A percentile compares a stretch with the other conserved stretches of the same genome.
Evolutionary conservation across 345 rosid species (phyloP).

Genomic region (Pistacia atlantica): DNA sequence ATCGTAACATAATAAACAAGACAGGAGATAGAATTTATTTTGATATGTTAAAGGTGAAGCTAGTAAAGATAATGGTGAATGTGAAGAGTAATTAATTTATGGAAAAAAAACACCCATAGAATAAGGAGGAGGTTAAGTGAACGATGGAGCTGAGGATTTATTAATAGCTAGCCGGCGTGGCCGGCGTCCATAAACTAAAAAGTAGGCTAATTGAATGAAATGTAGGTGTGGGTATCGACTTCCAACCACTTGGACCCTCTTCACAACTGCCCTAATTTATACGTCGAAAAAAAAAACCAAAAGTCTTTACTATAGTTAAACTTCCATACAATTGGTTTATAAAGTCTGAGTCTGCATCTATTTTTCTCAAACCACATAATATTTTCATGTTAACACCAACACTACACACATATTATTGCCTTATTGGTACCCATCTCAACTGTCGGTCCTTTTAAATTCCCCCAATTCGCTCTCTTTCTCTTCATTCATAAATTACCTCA

Average conservation of each 20-base stretch:
- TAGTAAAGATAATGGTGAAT: too few relatives aligned
- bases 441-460: constrained; percentile 32
- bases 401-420: constrained; percentile 26
- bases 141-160: neutral
- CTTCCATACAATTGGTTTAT: neutral
- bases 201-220: constrained; percentile 65
- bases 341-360: neutral
- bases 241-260: constrained; percentile 57
- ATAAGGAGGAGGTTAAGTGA: too few relatives aligned
- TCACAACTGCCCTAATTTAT: constrained; percentile 38
- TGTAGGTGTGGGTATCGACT: constrained; percentile 38
- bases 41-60: too few relatives aligned
- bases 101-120: too few relatives aligned
- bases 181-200: constrained; percentile 44
- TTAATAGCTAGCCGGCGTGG: constrained; percentile 30
- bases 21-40: too few relatives aligned
- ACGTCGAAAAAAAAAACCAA: neutral
- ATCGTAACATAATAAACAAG: too few relatives aligned
- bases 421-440: constrained; percentile 22
- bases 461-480: constrained; percentile 4
- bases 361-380: neutral
- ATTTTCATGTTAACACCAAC: constrained; percentile 6
- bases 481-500: neutral
- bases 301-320: neutral
- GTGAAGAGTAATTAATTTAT: too few relatives aligned